Evolutionary conservation across 441 rosid genomes (phyloP).

Genomic region (Aleurites moluccanus): DNA sequence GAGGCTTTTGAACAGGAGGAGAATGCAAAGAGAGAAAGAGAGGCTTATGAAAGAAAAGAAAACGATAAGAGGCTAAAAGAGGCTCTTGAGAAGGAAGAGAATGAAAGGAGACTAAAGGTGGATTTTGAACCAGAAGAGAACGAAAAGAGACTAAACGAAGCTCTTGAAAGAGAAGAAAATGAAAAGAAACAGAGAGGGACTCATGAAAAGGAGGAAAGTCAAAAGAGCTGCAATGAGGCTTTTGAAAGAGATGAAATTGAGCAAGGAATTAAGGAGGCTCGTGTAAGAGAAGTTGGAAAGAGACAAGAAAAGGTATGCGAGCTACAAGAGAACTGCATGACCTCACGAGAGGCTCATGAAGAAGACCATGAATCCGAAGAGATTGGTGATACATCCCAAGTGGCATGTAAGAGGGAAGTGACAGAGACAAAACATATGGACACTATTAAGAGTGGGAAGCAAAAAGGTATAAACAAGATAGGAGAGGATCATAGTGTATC

Average conservation of each 20-base stretch:
- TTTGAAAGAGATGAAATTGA: constrained; percentile 19
- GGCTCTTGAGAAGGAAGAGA: constrained; percentile 18
- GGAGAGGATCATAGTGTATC: constrained; percentile 22
- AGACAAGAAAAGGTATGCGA: constrained; percentile 21
- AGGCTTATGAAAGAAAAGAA: constrained; percentile 29
- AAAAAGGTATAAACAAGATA: constrained; percentile 32
- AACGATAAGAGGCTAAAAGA: constrained; percentile 26
- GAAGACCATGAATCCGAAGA: constrained; percentile 30
- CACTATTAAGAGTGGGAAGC: constrained; percentile 26
- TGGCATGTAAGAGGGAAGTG: constrained; percentile 27
- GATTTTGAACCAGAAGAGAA: constrained; percentile 42
- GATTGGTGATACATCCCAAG: constrained; percentile 22
- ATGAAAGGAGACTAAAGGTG: constrained; percentile 23
- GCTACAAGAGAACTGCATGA: constrained; percentile 12
- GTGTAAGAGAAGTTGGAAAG: constrained; percentile 10
- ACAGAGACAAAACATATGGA: constrained; percentile 26
- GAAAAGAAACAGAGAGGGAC: constrained; percentile 26
- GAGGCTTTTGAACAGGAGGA: constrained; percentile 40
- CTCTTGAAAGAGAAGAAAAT: constrained; percentile 34
- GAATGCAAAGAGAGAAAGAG: constrained; percentile 36
- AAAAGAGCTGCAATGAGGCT: constrained; percentile 18
- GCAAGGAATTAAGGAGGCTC: constrained; percentile 5
- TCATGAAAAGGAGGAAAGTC: too few relatives aligned
- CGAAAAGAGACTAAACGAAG: constrained; percentile 35
- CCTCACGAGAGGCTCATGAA: constrained; percentile 25